phyloP scores from a whole-genome alignment of 805 yeast species.

The Kuraishia cidri region DNA sequence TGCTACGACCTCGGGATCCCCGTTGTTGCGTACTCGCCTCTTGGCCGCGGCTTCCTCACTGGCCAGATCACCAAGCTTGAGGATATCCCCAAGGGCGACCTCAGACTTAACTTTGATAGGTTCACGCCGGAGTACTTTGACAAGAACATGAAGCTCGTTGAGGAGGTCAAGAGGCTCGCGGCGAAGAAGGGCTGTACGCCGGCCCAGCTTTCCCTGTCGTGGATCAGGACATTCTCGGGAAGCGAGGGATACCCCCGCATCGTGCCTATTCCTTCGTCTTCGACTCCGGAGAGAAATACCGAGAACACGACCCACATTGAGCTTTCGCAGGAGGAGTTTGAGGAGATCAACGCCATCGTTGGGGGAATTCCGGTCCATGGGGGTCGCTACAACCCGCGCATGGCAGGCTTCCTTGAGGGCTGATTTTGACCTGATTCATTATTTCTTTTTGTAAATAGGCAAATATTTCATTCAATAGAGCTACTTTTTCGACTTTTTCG shows the following conservation, averaged over 20 bases:
- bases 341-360: constrained; percentile 38
- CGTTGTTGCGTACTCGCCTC: constrained; percentile 74
- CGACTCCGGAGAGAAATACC: constrained; percentile 48
- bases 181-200: constrained; percentile 33
- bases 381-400: constrained; percentile 10
- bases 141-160: constrained; percentile 41
- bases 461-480: no score
- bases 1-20: constrained; percentile 54
- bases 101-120: constrained; percentile 41
- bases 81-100: constrained; percentile 49
- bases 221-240: constrained; percentile 38
- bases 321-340: constrained; percentile 47
- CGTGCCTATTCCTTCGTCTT: constrained; percentile 77
- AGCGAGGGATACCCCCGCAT: constrained; percentile 35
- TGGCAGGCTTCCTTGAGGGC: constrained; percentile 2
- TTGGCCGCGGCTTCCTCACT: constrained; percentile 71
- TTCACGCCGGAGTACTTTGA: constrained; percentile 49
- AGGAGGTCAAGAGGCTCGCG: constrained; percentile 41
- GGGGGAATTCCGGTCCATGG: constrained; percentile 41
- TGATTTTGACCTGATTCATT: no score
- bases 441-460: no score
- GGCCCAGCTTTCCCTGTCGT: constrained; percentile 67
- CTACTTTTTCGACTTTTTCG: no score
- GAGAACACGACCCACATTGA: constrained; percentile 44
- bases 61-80: constrained; percentile 38